Conservation (phyloP, 2,329 filamentous ascomycete species). For the Dryadomyces quercivorus region DNA sequence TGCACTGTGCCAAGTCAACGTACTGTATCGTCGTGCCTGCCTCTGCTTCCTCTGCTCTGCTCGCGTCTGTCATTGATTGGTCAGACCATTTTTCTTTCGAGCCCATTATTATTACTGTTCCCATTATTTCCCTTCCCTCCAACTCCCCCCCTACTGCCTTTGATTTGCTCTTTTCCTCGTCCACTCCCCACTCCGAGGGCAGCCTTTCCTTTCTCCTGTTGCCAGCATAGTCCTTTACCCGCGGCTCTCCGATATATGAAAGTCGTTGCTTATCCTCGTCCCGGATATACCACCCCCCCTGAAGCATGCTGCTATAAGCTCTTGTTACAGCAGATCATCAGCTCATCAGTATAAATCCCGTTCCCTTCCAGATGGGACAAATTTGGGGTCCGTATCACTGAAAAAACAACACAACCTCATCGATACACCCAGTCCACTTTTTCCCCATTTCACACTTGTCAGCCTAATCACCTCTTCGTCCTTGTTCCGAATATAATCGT, state of each 20-base stretch:
- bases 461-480: neutral
- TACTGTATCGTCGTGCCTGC: neutral
- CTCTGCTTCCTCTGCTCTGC: neutral
- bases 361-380: neutral
- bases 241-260: neutral
- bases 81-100: neutral
- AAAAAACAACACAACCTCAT: neutral
- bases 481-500: neutral
- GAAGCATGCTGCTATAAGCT: neutral
- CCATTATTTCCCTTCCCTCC: neutral
- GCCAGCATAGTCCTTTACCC: neutral
- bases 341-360: neutral
- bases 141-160: neutral
- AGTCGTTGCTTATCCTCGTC: neutral
- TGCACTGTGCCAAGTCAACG: neutral
- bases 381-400: neutral
- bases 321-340: neutral
- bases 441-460: neutral
- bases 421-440: neutral
- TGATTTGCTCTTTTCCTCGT: neutral
- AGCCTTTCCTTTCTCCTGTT: neutral
- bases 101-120: neutral
- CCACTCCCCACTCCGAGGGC: neutral
- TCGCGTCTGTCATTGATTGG: neutral
- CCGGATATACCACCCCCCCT: neutral